Percentiles rank a stretch among this genome's conserved stretches.
phyloP scores from a whole-genome alignment of 2,329 filamentous ascomycete genomes.

The Sclerotinia subarctica region DNA sequence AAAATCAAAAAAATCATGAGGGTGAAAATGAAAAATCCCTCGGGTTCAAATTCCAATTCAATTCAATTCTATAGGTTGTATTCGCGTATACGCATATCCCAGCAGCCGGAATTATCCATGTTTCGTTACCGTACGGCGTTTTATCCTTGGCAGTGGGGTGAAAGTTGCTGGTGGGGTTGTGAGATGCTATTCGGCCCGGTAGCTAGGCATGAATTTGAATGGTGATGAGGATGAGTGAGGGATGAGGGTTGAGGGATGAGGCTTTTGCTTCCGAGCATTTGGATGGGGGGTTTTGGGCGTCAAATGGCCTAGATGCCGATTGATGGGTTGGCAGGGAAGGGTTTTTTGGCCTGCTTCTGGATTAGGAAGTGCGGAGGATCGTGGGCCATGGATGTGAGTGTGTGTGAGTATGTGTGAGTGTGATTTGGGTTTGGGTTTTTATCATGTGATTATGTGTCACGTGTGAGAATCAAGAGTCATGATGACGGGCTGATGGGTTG shows the following conservation, averaged over 20 bases:
- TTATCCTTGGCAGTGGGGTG: conserved; percentile 2
- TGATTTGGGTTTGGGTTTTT: background rate
- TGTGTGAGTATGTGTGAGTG: too few relatives aligned
- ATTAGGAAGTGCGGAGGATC: conserved; percentile 1
- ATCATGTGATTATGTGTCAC: conserved; percentile 3
- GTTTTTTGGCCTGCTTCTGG: background rate
- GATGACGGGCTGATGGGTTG: background rate
- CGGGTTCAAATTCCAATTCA: background rate
- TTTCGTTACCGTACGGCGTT: background rate
- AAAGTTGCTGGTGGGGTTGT: background rate
- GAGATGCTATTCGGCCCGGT: conserved; percentile 1
- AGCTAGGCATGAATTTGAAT: background rate
- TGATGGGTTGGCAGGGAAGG: background rate
- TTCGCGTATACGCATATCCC: background rate
- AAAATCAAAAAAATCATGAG: background rate
- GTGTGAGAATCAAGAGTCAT: background rate
- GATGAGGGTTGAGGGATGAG: background rate
- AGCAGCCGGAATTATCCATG: background rate
- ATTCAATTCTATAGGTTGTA: background rate
- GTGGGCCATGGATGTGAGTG: too few relatives aligned
- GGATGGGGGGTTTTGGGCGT: conserved; percentile 1
- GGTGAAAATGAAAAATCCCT: too few relatives aligned
- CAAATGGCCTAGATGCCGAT: background rate
- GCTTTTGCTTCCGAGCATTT: background rate
- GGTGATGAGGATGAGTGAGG: too few relatives aligned